Evolutionary conservation across 768 basidiomycete species (phyloP).

Genomic region (Nevesoporus exiguus): DNA sequence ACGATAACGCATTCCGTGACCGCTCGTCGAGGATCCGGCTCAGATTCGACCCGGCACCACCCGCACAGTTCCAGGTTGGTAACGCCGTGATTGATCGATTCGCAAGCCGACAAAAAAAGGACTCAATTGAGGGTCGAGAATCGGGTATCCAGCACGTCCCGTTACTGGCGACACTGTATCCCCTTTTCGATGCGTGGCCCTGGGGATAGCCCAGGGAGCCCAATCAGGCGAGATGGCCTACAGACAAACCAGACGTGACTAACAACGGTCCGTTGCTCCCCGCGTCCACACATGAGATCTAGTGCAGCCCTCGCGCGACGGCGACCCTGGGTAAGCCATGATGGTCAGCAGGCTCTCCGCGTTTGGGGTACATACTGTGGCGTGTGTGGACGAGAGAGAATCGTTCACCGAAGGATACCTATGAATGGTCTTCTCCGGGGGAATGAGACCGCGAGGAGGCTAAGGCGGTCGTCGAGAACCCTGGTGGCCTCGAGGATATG

Average conservation of each 20-base stretch:
- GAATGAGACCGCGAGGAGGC: constrained; percentile 1
- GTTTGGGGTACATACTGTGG: constrained; percentile 6
- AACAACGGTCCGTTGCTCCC: constrained; percentile 5
- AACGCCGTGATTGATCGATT: not conserved
- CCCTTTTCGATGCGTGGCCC: not conserved
- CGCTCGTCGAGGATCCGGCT: not conserved
- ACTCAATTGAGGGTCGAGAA: not conserved
- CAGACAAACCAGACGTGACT: not conserved
- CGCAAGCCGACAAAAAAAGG: not conserved
- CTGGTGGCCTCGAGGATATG: not conserved
- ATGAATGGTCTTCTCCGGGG: constrained; percentile 11
- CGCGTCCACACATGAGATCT: constrained; percentile 1
- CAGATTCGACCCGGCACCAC: not conserved
- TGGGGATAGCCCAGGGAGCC: not conserved
- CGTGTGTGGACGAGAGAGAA: constrained; percentile 16
- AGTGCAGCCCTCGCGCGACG: not conserved
- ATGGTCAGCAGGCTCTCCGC: constrained; percentile 9
- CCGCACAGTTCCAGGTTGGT: not conserved
- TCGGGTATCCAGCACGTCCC: not conserved
- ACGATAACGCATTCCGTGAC: not conserved
- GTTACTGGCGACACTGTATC: not conserved
- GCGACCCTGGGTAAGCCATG: constrained; percentile 2
- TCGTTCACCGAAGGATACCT: constrained; percentile 22
- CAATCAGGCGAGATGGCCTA: not conserved
- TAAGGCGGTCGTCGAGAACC: not conserved